These are phyloP conservation scores for Colletotrichum agaves DNA, from an alignment of 2,329 filamentous ascomycete genomes.

Conservation along the genomic window DNA sequence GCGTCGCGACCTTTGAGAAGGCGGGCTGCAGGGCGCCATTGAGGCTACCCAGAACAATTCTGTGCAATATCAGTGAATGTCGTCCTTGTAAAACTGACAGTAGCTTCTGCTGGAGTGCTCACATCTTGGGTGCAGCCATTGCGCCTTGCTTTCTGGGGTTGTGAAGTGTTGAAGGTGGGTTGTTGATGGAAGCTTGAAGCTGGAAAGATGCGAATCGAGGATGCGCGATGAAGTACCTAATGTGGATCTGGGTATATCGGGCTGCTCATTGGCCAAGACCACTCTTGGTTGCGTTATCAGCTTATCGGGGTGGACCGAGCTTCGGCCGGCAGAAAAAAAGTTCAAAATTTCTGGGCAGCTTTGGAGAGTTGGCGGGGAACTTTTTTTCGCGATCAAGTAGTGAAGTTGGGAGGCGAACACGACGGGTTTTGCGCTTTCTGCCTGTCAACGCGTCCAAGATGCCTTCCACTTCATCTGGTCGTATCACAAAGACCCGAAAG, in stretches of 20 bases:
- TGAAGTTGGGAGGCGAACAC: conserved; percentile 38
- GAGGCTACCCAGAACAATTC: conserved; percentile 84
- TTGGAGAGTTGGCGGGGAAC: conserved; percentile 30
- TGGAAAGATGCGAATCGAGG: conserved; percentile 29
- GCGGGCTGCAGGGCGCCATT: conserved; percentile 81
- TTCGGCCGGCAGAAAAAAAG: conserved; percentile 35
- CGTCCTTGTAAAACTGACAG: neutral
- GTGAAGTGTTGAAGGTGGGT: neutral
- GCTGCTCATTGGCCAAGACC: neutral
- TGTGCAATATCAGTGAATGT: conserved; percentile 47
- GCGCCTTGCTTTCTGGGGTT: conserved; percentile 21
- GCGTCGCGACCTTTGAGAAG: conserved; percentile 80
- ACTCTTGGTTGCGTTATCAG: conserved; percentile 28
- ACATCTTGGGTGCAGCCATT: conserved; percentile 64
- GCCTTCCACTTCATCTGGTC: conserved; percentile 71
- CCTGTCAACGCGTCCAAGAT: conserved; percentile 55
- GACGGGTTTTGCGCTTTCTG: conserved; percentile 28
- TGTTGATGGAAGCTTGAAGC: conserved; percentile 26
- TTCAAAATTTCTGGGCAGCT: conserved; percentile 39
- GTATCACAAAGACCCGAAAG: conserved; percentile 76
- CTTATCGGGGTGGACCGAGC: conserved; percentile 37
- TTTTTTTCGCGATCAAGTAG: conserved; percentile 37
- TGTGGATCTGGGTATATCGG: conserved; percentile 16
- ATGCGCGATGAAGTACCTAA: conserved; percentile 28
- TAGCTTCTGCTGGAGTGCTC: conserved; percentile 38